A percentile compares a stretch with the other conserved stretches of the same genome.
Conservation (phyloP, 2,329 filamentous ascomycete genomes). For the Alternaria arbusti region DNA sequence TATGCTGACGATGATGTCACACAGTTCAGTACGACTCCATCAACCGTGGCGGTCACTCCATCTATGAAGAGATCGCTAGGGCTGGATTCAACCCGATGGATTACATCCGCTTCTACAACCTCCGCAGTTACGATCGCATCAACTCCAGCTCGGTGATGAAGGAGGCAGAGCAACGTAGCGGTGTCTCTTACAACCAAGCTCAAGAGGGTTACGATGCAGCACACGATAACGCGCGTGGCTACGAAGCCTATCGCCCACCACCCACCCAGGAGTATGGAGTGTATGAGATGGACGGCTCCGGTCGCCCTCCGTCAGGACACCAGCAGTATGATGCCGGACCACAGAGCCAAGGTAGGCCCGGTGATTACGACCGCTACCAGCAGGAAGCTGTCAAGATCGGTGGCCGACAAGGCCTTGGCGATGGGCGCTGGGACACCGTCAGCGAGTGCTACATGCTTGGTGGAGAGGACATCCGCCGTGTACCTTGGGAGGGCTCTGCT, state of each 20-base stretch:
- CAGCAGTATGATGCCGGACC: conserved; percentile 28
- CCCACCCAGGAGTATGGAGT: conserved; percentile 47
- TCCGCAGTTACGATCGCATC: conserved; percentile 84
- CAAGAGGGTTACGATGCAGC: conserved; percentile 67
- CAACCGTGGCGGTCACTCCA: conserved; percentile 76
- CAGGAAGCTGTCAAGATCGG: conserved; percentile 65
- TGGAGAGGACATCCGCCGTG: conserved; percentile 71
- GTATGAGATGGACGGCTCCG: conserved; percentile 39
- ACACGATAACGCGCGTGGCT: conserved; percentile 50
- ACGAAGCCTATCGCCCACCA: conserved; percentile 43
- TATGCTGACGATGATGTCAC: neutral
- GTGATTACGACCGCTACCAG: conserved; percentile 74
- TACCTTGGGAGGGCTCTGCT: conserved; percentile 64
- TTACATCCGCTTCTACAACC: conserved; percentile 85
- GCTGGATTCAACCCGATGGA: conserved; percentile 72
- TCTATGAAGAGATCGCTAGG: conserved; percentile 72
- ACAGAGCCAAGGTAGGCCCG: conserved; percentile 29
- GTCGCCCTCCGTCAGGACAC: conserved; percentile 20
- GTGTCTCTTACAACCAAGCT: conserved; percentile 72
- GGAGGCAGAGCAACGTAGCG: conserved; percentile 65
- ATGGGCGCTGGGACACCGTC: conserved; percentile 75
- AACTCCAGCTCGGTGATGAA: conserved; percentile 70
- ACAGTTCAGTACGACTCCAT: conserved; percentile 77
- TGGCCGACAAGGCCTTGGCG: conserved; percentile 53
- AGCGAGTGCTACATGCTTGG: conserved; percentile 83